Base-by-base conservation (phyloP, 2,329 filamentous ascomycete species). In the Sphaceloma murrayae region DNA sequence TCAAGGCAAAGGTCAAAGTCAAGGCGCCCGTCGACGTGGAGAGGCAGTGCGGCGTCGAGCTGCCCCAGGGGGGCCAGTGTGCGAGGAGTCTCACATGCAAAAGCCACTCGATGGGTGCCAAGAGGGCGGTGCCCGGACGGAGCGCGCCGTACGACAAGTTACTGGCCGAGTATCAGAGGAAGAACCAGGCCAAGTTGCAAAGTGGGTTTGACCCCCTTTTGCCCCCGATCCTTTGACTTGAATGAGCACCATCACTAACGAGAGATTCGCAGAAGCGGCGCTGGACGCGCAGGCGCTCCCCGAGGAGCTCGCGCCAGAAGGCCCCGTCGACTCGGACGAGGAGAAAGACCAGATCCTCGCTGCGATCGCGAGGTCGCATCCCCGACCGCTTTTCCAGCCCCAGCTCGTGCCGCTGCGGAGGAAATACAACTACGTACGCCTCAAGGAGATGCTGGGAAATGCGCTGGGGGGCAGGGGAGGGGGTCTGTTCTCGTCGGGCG, bases 161-260 rank as follows among this genome's bases (percentile, higher is more conserved):
- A 26, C 72, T 94, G 33, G 54, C 58, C 47, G 67, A 70, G 46
- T 72, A 71, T 49, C 68, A 72, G 81, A 95, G 96, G 73, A 96
- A 95, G 72, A 98, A 98, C 56, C 91, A 96, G 63, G 91, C 91
- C 16, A 94, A 94, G 58, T 85, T 94, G 67, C 91, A 96, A 64
- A 94, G 85, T 88, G 72, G 66, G 81, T 74, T 40, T 31, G 11
- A 17, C 42, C n/a, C 13, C 24, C 34, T 17, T 18, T 34, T 24
- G 31, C 27, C 10, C 13, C 9, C 22, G 30, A 49, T 49, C 33
- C 21, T 22, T 43, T 19, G 45, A 36, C 45, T 36, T 30, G 31
- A 27, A 45, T 49, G 13, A 38, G 48, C 29, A 9, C 32, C 40
- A n/a, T 13, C 17, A 13, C 31, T 9, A 26, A 26, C 11, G 3